These are phyloP conservation scores for Hypoxylon lenormandii DNA, from an alignment of 495 filamentous ascomycete genomes.

Conservation along the genomic window DNA sequence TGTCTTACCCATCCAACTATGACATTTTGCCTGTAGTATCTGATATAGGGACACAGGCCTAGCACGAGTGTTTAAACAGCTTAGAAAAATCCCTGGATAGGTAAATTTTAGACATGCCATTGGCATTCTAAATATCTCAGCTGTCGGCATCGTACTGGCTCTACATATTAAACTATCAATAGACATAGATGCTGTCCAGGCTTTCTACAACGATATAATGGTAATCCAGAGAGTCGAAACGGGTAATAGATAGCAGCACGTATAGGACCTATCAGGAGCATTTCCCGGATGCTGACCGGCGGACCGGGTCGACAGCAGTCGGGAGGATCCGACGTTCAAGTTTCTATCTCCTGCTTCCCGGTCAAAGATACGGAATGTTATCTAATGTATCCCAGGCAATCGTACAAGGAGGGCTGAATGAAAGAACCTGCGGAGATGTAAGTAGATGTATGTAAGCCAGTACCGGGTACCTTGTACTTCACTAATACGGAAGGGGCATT, in stretches of 20 bases:
- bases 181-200: background rate
- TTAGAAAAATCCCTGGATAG: background rate
- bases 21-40: no score
- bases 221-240: slow-evolving; percentile 2
- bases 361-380: slow-evolving; percentile 26
- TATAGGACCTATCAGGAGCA: slow-evolving; percentile 16
- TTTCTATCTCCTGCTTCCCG: slow-evolving; percentile 4
- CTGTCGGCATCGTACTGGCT: background rate
- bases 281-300: slow-evolving; percentile 25
- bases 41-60: no score
- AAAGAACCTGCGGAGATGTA: background rate
- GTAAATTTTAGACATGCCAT: background rate
- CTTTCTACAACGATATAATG: background rate
- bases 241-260: slow-evolving; percentile 1
- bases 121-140: background rate
- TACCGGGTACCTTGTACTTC: slow-evolving; percentile 34
- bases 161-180: slow-evolving; percentile 2
- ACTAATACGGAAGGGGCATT: slow-evolving; percentile 32
- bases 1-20: no score
- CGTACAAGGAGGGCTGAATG: slow-evolving; percentile 6
- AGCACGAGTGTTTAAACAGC: no score
- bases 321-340: slow-evolving; percentile 23
- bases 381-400: no score
- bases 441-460: background rate
- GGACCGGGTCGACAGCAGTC: slow-evolving; percentile 28